Percentiles rank a stretch among this genome's conserved stretches.
Conservation (phyloP, 2,329 filamentous ascomycete genomes). For the Elsinoe ampelina region DNA sequence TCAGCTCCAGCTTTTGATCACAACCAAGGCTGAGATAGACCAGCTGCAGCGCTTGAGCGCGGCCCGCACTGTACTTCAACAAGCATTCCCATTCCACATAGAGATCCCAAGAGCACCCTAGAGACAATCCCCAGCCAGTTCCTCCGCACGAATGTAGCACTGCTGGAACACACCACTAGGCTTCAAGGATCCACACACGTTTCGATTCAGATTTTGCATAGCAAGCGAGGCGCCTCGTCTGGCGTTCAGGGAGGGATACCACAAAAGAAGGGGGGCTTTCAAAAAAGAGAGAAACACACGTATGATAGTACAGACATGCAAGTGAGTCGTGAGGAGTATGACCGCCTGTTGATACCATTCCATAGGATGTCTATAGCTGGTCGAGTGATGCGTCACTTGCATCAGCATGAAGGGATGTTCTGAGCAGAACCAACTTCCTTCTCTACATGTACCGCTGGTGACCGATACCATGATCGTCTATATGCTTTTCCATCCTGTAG, state of each 20-base stretch:
- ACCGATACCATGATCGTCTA: too few relatives aligned
- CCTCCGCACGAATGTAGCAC: too few relatives aligned
- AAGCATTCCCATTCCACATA: too few relatives aligned
- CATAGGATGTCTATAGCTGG: not conserved
- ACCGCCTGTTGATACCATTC: not conserved
- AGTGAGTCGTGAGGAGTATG: not conserved
- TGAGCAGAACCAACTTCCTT: too few relatives aligned
- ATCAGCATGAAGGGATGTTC: not conserved
- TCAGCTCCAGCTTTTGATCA: too few relatives aligned
- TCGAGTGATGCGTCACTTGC: not conserved
- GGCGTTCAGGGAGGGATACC: conserved; percentile 5
- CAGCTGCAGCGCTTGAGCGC: not conserved
- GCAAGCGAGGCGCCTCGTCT: conserved; percentile 2
- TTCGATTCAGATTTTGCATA: conserved; percentile 1
- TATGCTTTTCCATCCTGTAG: not conserved
- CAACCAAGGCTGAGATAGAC: too few relatives aligned
- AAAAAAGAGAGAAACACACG: not conserved
- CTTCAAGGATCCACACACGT: too few relatives aligned
- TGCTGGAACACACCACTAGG: too few relatives aligned
- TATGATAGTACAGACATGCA: not conserved
- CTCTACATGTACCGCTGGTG: too few relatives aligned
- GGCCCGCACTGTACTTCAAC: not conserved
- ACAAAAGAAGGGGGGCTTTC: not conserved
- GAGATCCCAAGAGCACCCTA: too few relatives aligned
- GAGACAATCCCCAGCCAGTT: too few relatives aligned